Conservation (phyloP, 768 basidiomycete genomes). For the Mycena capillaripes region DNA sequence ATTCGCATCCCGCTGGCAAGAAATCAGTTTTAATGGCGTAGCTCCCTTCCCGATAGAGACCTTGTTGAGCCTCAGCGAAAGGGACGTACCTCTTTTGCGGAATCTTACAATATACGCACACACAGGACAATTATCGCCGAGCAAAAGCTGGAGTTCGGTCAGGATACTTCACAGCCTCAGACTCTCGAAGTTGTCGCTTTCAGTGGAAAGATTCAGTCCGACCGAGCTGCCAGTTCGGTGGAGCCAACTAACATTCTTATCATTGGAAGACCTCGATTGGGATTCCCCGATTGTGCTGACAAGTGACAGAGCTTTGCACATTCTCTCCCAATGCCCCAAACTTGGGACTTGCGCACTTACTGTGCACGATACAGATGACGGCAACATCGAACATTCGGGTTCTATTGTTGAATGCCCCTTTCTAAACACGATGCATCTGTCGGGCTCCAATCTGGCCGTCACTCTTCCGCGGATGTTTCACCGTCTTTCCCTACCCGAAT, state of each 20-base stretch:
- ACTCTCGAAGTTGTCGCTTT: neutral
- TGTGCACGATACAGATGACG: too few relatives aligned
- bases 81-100: neutral
- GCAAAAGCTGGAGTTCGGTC: neutral
- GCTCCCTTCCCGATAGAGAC: neutral
- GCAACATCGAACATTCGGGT: too few relatives aligned
- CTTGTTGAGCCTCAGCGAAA: neutral
- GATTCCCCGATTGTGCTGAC: too few relatives aligned
- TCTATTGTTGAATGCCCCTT: neutral
- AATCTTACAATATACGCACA: neutral
- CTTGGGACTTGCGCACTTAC: neutral
- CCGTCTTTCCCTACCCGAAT: neutral
- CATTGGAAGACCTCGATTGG: too few relatives aligned
- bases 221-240: neutral
- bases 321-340: neutral
- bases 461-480: neutral
- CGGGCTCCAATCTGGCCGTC: neutral
- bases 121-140: neutral
- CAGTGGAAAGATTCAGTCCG: neutral
- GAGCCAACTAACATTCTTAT: neutral
- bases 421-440: neutral
- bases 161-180: neutral
- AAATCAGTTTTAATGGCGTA: neutral
- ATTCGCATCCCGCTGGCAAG: neutral
- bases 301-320: neutral